Conservation (phyloP, 1,284 basidiomycete species). For the Anthracocystis panici-leucophaei region DNA sequence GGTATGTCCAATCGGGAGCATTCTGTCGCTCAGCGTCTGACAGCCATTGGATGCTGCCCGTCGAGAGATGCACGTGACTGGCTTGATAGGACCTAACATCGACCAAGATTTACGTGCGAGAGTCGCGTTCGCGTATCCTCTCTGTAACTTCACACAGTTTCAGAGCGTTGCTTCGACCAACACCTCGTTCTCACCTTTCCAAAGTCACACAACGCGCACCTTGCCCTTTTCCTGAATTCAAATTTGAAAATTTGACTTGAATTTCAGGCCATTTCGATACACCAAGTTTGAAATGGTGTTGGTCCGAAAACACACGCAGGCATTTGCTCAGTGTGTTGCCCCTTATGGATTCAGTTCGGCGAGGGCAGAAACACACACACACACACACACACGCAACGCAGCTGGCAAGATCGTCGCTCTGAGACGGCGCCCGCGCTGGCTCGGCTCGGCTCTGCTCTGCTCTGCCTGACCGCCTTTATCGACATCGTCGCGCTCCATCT, state of each 20-base stretch:
- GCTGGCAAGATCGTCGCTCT: background rate
- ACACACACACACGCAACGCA: slow-evolving; percentile 8
- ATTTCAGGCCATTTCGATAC: background rate
- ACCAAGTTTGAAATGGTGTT: slow-evolving; percentile 15
- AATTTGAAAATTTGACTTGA: background rate
- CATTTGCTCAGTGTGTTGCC: slow-evolving; percentile 8
- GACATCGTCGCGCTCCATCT: slow-evolving; percentile 15
- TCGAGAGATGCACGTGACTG: slow-evolving; percentile 14
- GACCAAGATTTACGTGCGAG: slow-evolving; percentile 4
- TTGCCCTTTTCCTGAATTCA: background rate
- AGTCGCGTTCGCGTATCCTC: slow-evolving; percentile 16
- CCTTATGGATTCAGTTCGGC: background rate
- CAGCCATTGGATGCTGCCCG: background rate
- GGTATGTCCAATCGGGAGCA: background rate
- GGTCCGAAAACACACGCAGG: slow-evolving; percentile 23
- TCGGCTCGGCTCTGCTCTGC: background rate
- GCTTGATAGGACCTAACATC: slow-evolving; percentile 1
- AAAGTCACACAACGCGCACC: slow-evolving; percentile 30
- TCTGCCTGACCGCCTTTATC: background rate
- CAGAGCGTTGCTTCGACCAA: slow-evolving; percentile 6
- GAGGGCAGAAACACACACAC: background rate
- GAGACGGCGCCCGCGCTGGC: slow-evolving; percentile 3
- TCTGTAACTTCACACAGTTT: slow-evolving; percentile 28
- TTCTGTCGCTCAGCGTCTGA: too few relatives aligned
- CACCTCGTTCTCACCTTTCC: slow-evolving; percentile 8